These are phyloP conservation scores for Yamadazyma laniorum DNA, from an alignment of 805 yeast genomes.

Conservation along the genomic window DNA sequence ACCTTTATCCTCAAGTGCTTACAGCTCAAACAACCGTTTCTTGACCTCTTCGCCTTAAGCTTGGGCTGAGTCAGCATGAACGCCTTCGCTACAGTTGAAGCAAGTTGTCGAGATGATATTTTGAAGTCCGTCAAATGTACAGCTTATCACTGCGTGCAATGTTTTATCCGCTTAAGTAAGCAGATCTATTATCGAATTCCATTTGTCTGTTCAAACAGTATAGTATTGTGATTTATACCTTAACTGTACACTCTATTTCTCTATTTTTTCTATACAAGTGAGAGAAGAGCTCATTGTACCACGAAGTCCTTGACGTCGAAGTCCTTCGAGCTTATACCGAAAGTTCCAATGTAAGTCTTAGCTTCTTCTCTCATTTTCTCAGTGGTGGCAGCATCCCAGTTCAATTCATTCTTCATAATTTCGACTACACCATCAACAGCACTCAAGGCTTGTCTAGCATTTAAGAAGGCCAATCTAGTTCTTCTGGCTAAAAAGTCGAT, in stretches of 20 bases:
- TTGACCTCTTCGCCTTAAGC: conserved; percentile 5
- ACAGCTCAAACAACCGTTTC: conserved; percentile 13
- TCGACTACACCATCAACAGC: conserved; percentile 85
- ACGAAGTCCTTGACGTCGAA: conserved; percentile 24
- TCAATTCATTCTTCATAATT: conserved; percentile 74
- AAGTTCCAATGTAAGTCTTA: conserved; percentile 56
- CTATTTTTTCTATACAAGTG: conserved; percentile 6
- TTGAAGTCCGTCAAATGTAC: too few relatives aligned
- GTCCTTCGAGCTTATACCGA: conserved; percentile 45
- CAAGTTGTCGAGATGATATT: too few relatives aligned
- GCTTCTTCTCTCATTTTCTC: conserved; percentile 52
- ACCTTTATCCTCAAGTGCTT: conserved; percentile 9
- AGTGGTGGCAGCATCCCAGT: conserved; percentile 67
- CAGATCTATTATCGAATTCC: too few relatives aligned
- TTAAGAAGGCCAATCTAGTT: conserved; percentile 87
- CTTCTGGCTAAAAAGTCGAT: conserved; percentile 90
- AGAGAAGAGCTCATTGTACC: conserved; percentile 16
- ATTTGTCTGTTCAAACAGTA: too few relatives aligned
- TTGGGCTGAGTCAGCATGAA: not conserved
- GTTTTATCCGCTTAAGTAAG: too few relatives aligned
- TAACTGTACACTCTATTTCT: conserved; percentile 5
- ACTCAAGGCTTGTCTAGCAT: conserved; percentile 75
- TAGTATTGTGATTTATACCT: too few relatives aligned
- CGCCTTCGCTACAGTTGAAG: too few relatives aligned
- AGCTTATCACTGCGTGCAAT: too few relatives aligned